A percentile compares a stretch with the other conserved stretches of the same genome.
Conservation (phyloP, 1,284 basidiomycete genomes). For the Ceratobasidium sp. region DNA sequence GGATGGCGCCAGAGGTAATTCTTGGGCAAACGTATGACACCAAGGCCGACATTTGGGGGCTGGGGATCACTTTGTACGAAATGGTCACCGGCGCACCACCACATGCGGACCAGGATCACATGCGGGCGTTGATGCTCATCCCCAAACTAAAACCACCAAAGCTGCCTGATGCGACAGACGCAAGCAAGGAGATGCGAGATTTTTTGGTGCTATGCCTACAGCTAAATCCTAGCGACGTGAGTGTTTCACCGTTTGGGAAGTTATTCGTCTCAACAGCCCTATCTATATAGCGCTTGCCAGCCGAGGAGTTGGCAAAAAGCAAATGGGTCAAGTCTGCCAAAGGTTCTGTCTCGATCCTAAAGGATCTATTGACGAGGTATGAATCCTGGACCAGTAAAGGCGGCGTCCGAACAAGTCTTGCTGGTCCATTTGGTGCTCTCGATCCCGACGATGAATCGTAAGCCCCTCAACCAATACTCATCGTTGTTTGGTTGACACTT, state of each 20-base stretch:
- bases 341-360: slow-evolving; percentile 76
- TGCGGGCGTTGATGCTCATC: slow-evolving; percentile 92
- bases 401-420: slow-evolving; percentile 84
- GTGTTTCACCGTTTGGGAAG: slow-evolving; percentile 51
- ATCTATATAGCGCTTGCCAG: slow-evolving; percentile 75
- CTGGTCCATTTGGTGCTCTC: slow-evolving; percentile 52
- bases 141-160: slow-evolving; percentile 88
- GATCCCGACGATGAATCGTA: slow-evolving; percentile 41
- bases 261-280: not conserved
- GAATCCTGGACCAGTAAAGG: slow-evolving; percentile 83
- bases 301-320: slow-evolving; percentile 90
- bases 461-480: slow-evolving; percentile 49
- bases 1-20: slow-evolving; percentile 99
- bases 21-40: slow-evolving; percentile 91
- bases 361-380: slow-evolving; percentile 85
- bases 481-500: not conserved
- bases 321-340: slow-evolving; percentile 94
- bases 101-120: slow-evolving; percentile 84
- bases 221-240: slow-evolving; percentile 83
- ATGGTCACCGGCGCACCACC: slow-evolving; percentile 96
- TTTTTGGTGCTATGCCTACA: slow-evolving; percentile 89
- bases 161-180: slow-evolving; percentile 76
- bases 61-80: slow-evolving; percentile 95
- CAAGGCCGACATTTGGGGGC: slow-evolving; percentile 96
- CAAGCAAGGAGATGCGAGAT: slow-evolving; percentile 87